Percentiles rank a stretch among this genome's conserved stretches.
Conservation (phyloP, 2,329 filamentous ascomycete genomes). For the Scleromitrula shiraiana region DNA sequence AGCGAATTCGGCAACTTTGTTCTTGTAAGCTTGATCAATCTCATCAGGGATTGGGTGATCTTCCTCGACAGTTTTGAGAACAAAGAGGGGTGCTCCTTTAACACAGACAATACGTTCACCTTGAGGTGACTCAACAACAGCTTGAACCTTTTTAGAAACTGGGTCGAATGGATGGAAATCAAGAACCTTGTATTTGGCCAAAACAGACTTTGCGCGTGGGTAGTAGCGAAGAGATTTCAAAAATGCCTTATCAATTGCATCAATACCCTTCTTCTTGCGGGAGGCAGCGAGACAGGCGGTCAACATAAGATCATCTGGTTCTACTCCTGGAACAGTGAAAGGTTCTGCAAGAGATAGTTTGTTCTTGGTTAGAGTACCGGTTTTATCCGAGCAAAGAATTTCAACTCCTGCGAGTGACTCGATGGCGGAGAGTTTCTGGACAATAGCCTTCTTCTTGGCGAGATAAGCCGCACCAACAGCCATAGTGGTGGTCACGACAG, state of each 20-base stretch:
- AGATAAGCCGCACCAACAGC: conserved; percentile 87
- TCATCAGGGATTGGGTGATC: conserved; percentile 72
- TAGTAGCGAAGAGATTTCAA: conserved; percentile 78
- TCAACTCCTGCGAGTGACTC: conserved; percentile 89
- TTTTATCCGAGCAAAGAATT: conserved; percentile 93
- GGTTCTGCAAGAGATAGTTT: conserved; percentile 83
- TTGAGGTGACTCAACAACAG: conserved; percentile 72
- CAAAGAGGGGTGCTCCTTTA: conserved; percentile 84
- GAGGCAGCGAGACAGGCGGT: conserved; percentile 85
- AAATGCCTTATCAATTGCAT: conserved; percentile 93
- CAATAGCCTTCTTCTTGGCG: conserved; percentile 86
- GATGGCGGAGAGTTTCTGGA: conserved; percentile 86
- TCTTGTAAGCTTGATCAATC: conserved; percentile 78
- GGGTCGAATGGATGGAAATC: conserved; percentile 87
- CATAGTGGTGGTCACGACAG: conserved; percentile 92
- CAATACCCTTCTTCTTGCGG: conserved; percentile 92
- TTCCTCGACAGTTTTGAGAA: conserved; percentile 79
- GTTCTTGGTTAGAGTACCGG: conserved; percentile 88
- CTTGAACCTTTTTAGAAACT: conserved; percentile 86
- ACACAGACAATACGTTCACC: conserved; percentile 82
- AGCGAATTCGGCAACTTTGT: conserved; percentile 86
- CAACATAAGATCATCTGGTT: conserved; percentile 82
- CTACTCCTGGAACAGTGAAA: conserved; percentile 73
- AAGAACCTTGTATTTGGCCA: conserved; percentile 77
- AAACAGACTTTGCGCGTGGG: conserved; percentile 69